Percentiles rank a stretch among this genome's conserved stretches.
Conservation (phyloP, 352 stramenopile genomes). For the Phytophthora tubulina region DNA sequence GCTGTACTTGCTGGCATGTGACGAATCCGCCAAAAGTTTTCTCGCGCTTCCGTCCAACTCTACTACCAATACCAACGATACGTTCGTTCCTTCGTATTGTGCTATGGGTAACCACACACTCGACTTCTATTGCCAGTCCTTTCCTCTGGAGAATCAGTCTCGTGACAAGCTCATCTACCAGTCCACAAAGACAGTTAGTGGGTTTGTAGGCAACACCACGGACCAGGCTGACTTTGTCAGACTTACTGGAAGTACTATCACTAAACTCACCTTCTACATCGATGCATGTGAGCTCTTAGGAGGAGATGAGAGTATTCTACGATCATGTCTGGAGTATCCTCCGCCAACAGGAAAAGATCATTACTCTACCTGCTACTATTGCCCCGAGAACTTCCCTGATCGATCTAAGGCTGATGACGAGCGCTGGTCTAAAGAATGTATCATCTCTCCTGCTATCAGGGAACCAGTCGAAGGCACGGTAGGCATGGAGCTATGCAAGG, state of each 20-base stretch:
- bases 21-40: conserved; percentile 32
- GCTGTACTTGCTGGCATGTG: conserved; percentile 64
- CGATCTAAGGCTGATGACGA: conserved; percentile 6
- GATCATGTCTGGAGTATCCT: conserved; percentile 50
- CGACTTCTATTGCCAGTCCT: conserved; percentile 58
- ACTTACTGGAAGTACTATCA: conserved; percentile 28
- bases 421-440: conserved; percentile 31
- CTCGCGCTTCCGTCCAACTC: conserved; percentile 19
- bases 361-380: conserved; percentile 49
- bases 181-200: conserved; percentile 33
- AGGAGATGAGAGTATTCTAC: conserved; percentile 46
- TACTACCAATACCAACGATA: background rate
- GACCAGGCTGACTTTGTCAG: conserved; percentile 13
- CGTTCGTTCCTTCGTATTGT: conserved; percentile 42
- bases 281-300: conserved; percentile 67
- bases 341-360: background rate
- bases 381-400: conserved; percentile 38
- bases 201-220: conserved; percentile 17
- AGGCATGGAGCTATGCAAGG: conserved; percentile 59
- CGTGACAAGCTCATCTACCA: conserved; percentile 45
- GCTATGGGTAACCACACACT: conserved; percentile 62
- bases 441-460: conserved; percentile 25
- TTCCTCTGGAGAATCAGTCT: conserved; percentile 48
- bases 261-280: conserved; percentile 55
- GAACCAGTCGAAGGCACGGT: conserved; percentile 46